Evolutionary conservation across 177 flowering plant species (phyloP), one percentile per base, ranked within the genome.

Genomic region (Telopea speciosissima): DNA sequence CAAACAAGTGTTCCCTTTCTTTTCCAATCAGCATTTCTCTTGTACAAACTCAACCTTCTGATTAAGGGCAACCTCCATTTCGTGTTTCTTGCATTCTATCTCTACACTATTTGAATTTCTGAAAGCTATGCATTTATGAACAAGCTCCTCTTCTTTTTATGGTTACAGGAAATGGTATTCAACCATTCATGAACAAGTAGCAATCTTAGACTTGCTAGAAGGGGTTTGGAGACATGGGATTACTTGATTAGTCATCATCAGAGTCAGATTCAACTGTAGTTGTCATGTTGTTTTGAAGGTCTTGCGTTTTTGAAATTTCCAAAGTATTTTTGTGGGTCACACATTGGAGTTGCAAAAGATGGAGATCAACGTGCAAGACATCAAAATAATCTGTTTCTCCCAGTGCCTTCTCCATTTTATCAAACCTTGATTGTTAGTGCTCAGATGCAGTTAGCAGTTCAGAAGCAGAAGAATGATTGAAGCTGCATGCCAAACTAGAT

Each of bases 91-190:
- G 21, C 6, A 56, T 45, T 49, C 17, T 49, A 0, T 49, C 54
- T 16, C 1, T 8, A 49, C 54, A 12, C 19, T 49, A 12, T 11
- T 12, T 5, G 14, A 13, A 1, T 5, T 49, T 49, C 54, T 49
- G 54, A 49, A 5, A 49, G 54, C 16, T 49, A 12, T 49, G 19
- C 19, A 12, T 49, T 49, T 49, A 16, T 49, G 19, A 70, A 24
- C 62, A 40, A 16, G 72, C 66, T 36, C 42, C 49, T 49, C 1
- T 33, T 67, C 52, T 12, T 68, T 54, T 70, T 8, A 65, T 63
- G 61, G 61, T 67, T 67, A 44, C 84, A 83, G 83, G 82, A 75
- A 81, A 73, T 72, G 79, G 54, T 74, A 70, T 72, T 81, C 67
- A 78, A 77, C 19, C 62, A 70, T 56, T 45, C 62, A 58, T 49